phyloP scores from a whole-genome alignment of 306 rosid genomes.

The Acmispon strigosus region DNA sequence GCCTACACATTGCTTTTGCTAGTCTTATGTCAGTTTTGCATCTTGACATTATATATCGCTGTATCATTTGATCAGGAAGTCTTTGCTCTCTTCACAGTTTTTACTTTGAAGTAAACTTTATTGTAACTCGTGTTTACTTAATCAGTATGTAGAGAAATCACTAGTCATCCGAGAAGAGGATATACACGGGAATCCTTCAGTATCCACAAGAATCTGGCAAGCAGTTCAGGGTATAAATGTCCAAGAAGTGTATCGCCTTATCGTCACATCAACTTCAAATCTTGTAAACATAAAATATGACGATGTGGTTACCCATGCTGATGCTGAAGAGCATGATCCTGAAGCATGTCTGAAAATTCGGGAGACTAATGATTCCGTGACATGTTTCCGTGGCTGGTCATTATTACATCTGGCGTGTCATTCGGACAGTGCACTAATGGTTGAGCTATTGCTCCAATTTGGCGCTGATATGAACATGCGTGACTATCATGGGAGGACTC shows the following conservation, averaged over 20 bases:
- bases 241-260: conserved; percentile 65
- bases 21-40: conserved; percentile 6
- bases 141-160: conserved; percentile 75
- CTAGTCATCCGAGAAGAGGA: conserved; percentile 50
- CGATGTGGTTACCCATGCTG: conserved; percentile 40
- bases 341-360: conserved; percentile 38
- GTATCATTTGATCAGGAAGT: conserved; percentile 11
- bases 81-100: conserved; percentile 1
- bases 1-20: background rate
- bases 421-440: conserved; percentile 53
- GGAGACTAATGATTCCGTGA: conserved; percentile 41
- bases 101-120: background rate
- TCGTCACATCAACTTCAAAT: conserved; percentile 50
- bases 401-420: conserved; percentile 84
- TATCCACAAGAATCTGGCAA: conserved; percentile 59
- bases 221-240: conserved; percentile 57
- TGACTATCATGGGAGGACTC: conserved; percentile 90
- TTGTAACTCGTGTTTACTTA: conserved; percentile 18
- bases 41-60: conserved; percentile 2
- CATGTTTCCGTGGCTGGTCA: conserved; percentile 73
- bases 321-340: conserved; percentile 48
- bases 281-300: conserved; percentile 56
- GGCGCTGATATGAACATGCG: conserved; percentile 72
- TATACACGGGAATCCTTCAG: conserved; percentile 34
- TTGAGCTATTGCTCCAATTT: conserved; percentile 86